Evolutionary conservation across 306 rosid species (phyloP), one percentile per base, ranked within the genome.

Genomic region (Mimosa bimucronata): DNA sequence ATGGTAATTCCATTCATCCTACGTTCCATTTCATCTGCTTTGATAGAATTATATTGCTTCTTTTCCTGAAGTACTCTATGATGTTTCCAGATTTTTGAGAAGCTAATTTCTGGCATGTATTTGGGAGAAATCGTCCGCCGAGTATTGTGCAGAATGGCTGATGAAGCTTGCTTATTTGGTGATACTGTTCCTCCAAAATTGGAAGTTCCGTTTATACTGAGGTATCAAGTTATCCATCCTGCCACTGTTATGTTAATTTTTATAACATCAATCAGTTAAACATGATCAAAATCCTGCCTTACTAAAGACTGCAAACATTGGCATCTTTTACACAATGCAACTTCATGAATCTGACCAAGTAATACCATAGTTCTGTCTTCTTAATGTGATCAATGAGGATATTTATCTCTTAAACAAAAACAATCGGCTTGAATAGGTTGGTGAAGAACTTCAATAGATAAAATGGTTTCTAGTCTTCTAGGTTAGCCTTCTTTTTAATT

Each of bases 21-120:
- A 21, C 3, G 13, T 69, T 69, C 55, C 19, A 14, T 69, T 45
- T 70, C 74, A 70, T 70, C 7, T 62, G 28, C 30, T 18, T 41
- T 16, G 1, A 25, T 44, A 38, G 16, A 14, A 53, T 45, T 48
- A 14, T 19, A 61, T 74, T 7, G 6, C 8, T 1, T 62, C 48
- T 41, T 46, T 53, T 5, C 25, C 57, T 38, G 52, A 67, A 40
- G 5, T 26, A 38, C 55, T 34, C 30, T 66, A 38, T 67, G 13
- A 10, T 62, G 38, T 58, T 26, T 53, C 6, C 92, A 91, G 95
- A 91, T 87, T 44, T 89, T 89, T 69, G 95, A 91, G 87, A 91
- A 91, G 91, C 70, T 89, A 12, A 87, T 89, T 60, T 91, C 91
- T 82, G 95, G 95, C 14, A 91, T 91, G 92, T 91, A 91, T 77